Base-by-base conservation (phyloP, 2,329 filamentous ascomycete species). In the Fusarium continuum region DNA sequence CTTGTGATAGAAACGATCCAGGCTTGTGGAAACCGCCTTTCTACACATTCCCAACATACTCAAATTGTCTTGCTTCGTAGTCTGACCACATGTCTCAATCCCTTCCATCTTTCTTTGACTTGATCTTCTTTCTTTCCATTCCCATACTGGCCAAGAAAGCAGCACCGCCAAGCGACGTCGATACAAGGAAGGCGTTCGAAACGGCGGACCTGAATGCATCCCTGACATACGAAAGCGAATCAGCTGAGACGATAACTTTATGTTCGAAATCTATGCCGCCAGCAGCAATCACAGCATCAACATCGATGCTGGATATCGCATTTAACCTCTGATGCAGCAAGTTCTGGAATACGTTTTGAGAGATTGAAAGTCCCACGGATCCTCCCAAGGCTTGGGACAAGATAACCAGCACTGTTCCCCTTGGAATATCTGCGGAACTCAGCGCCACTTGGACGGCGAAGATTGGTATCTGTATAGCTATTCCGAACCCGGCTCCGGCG, bases 301-400 rank as follows among this genome's bases (percentile, higher is more conserved):
- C 8, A 3, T 70, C 50, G 2, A 70, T 35, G 0, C 25, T 53
- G 3, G 26, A 5, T 5, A 70, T 60, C 16, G 46, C 25, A 1
- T 28, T 26, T 3, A 70, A 43, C 10, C 43, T 32, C 6, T 41
- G 35, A 5, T 29, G 50, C 0, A 69, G 45, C 5, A 25, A 43
- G 8, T 64, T 65, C 16, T 67, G 60, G 16, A 70, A 70, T 0
- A 69, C 48, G 6, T 68, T 70, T 10, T 66, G 65, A 7, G 63
- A 64, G 5, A 70, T 60, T 2, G 56, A 48, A 3, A 69, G 58
- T 2, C 65, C 64, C 1, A 70, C 43, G 6, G 65, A 56, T 4
- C 81, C 81, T 23, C 80, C 80, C 0, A 83, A 69, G 2, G 77
- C 74, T 67, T 83, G 80, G 5, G 73, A 72, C 62, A 83, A 81